A percentile compares a stretch with the other conserved stretches of the same genome.
phyloP scores from a whole-genome alignment of 2,329 filamentous ascomycete genomes.

The Phaeosphaeria sp. region DNA sequence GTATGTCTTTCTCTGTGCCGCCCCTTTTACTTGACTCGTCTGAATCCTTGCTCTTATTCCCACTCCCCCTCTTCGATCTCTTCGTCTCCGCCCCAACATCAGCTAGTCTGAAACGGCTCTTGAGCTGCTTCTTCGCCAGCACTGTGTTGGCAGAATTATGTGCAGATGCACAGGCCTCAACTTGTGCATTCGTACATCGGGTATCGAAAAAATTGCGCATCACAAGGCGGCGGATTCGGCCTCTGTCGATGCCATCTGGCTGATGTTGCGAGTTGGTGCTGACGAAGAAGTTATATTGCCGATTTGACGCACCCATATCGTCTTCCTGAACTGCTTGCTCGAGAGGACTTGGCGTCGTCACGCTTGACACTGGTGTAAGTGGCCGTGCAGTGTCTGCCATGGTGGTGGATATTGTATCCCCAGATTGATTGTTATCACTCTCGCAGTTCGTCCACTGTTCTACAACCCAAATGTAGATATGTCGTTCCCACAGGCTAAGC shows the following conservation, averaged over 20 bases:
- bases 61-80: slow-evolving; percentile 1
- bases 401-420: not conserved
- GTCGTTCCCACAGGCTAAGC: not conserved
- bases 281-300: slow-evolving; percentile 37
- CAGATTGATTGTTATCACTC: not conserved
- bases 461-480: not conserved
- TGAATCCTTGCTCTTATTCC: not conserved
- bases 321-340: not conserved
- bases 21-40: not conserved
- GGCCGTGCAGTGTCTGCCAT: slow-evolving; percentile 1
- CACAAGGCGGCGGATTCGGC: slow-evolving; percentile 31
- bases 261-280: slow-evolving; percentile 31
- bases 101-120: slow-evolving; percentile 28
- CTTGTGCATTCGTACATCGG: slow-evolving; percentile 11
- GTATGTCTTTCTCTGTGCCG: not conserved
- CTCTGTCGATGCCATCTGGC: slow-evolving; percentile 24
- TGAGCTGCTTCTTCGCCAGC: slow-evolving; percentile 25
- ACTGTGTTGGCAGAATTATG: slow-evolving; percentile 28
- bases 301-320: slow-evolving; percentile 9
- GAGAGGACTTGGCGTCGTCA: not conserved
- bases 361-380: not conserved
- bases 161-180: slow-evolving; percentile 10
- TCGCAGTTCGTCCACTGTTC: not conserved
- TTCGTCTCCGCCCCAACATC: slow-evolving; percentile 13
- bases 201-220: slow-evolving; percentile 38